These are phyloP conservation scores for Zalaria obscura DNA, from an alignment of 2,329 filamentous ascomycete genomes.

Conservation along the genomic window DNA sequence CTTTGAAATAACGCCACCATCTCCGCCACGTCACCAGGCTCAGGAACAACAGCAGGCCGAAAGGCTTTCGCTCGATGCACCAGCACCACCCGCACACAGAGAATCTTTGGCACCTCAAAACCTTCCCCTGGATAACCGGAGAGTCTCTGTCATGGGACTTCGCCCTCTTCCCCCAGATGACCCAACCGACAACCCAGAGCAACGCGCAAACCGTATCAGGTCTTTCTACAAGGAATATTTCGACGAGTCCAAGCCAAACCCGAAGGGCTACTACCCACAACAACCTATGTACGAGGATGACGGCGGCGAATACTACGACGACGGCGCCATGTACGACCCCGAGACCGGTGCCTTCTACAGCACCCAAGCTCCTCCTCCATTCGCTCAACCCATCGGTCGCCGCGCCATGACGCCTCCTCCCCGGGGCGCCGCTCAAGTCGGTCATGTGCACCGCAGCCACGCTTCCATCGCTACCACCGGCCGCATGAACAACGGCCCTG, in stretches of 20 bases:
- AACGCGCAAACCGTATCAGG: conserved; percentile 87
- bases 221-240: conserved; percentile 99
- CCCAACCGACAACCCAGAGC: conserved; percentile 78
- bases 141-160: conserved; percentile 45
- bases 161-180: conserved; percentile 82
- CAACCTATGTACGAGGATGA: conserved; percentile 31
- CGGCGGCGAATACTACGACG: conserved; percentile 54
- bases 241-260: conserved; percentile 55
- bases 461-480: conserved; percentile 30
- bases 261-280: conserved; percentile 11
- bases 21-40: conserved; percentile 1
- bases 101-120: too few species aligned
- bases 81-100: too few species aligned
- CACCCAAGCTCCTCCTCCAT: conserved; percentile 23
- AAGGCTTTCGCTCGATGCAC: too few species aligned
- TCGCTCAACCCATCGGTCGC: conserved; percentile 69
- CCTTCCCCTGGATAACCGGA: conserved; percentile 22
- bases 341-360: conserved; percentile 51
- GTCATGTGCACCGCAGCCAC: conserved; percentile 28
- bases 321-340: conserved; percentile 41
- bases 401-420: conserved; percentile 95
- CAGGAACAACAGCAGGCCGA: too few species aligned
- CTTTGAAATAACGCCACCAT: conserved; percentile 1
- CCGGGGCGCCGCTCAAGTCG: conserved; percentile 41
- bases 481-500: conserved; percentile 16